Evolutionary conservation across 805 yeast genomes (phyloP).

Genomic region (Yamadazyma ubonensis): DNA sequence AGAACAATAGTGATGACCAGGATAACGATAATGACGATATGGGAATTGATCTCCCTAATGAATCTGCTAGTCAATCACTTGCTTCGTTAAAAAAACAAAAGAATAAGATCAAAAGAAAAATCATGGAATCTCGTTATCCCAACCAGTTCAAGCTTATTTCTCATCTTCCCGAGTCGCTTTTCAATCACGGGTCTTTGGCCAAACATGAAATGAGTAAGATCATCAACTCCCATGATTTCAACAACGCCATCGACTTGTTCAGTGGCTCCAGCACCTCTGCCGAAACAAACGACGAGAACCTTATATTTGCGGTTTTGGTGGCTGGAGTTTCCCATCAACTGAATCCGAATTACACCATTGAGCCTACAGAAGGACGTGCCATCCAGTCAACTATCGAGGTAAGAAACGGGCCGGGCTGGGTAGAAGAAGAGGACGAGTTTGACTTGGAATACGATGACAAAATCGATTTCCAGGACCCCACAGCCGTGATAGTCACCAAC

Average conservation of each 20-base stretch:
- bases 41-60: constrained; percentile 26
- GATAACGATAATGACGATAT: constrained; percentile 54
- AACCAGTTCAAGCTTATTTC: constrained; percentile 36
- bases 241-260: constrained; percentile 14
- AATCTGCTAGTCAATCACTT: constrained; percentile 24
- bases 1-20: constrained; percentile 23
- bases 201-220: constrained; percentile 31
- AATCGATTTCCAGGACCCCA: constrained; percentile 47
- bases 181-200: constrained; percentile 31
- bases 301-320: constrained; percentile 37
- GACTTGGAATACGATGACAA: constrained; percentile 34
- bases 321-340: constrained; percentile 28
- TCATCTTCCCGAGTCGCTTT: constrained; percentile 34
- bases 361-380: constrained; percentile 14
- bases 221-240: constrained; percentile 19
- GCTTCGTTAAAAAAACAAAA: constrained; percentile 33
- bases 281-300: constrained; percentile 36
- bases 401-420: constrained; percentile 44
- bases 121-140: constrained; percentile 35
- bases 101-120: constrained; percentile 28
- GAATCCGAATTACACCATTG: neutral
- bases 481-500: constrained; percentile 42
- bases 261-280: constrained; percentile 17
- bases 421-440: constrained; percentile 34
- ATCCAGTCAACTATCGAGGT: constrained; percentile 37